A percentile compares a stretch with the other conserved stretches of the same genome.
These are phyloP conservation scores for Xylariaceae sp. DNA, from an alignment of 2,329 filamentous ascomycete genomes.

Conservation along the genomic window DNA sequence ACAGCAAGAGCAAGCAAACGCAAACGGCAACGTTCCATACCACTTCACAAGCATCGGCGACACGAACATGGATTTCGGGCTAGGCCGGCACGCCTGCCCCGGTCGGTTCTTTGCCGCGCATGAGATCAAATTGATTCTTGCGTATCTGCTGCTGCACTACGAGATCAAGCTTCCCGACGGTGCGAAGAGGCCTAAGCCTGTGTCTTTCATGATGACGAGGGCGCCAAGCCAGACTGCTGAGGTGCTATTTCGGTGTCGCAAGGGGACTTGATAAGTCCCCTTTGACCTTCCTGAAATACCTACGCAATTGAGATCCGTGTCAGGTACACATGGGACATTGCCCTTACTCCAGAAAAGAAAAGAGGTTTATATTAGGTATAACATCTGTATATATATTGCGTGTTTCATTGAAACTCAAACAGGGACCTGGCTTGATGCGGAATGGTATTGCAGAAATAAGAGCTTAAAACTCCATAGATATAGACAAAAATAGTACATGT, in stretches of 20 bases:
- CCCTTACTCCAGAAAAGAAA: too few relatives aligned
- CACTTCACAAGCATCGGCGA: constrained; percentile 36
- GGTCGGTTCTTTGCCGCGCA: constrained; percentile 44
- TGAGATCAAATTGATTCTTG: constrained; percentile 44
- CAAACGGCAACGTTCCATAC: constrained; percentile 18
- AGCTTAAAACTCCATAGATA: too few relatives aligned
- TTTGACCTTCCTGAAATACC: too few relatives aligned
- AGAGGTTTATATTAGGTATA: too few relatives aligned
- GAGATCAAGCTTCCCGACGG: constrained; percentile 33
- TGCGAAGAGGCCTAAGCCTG: constrained; percentile 24
- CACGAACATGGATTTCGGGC: constrained; percentile 35
- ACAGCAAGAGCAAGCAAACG: background rate
- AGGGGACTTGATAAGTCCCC: background rate
- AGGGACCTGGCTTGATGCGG: too few relatives aligned
- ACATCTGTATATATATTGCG: too few relatives aligned
- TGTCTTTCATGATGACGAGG: constrained; percentile 34
- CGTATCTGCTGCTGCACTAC: constrained; percentile 38
- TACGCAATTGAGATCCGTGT: too few relatives aligned
- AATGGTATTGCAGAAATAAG: too few relatives aligned
- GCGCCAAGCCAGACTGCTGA: constrained; percentile 30
- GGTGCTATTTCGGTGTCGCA: constrained; percentile 26
- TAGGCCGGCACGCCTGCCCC: constrained; percentile 39
- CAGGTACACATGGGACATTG: too few relatives aligned
- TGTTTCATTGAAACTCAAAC: too few relatives aligned
- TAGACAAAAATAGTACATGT: too few relatives aligned